These are phyloP conservation scores for Chenopodium album DNA, from an alignment of 148 eudicot genomes.

Conservation along the genomic window DNA sequence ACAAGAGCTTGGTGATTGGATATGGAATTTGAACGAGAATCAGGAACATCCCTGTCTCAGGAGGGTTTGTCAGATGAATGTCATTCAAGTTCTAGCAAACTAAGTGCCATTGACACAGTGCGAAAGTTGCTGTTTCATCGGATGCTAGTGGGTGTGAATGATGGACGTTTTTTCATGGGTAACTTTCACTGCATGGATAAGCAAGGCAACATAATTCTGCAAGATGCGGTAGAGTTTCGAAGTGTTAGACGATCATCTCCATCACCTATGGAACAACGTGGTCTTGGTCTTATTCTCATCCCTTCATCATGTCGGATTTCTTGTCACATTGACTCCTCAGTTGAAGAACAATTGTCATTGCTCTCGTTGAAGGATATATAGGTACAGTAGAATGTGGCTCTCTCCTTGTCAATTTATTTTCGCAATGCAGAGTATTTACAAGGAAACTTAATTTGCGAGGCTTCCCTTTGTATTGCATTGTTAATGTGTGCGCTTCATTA, in stretches of 20 bases:
- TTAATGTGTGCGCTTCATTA: background rate
- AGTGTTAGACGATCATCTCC: constrained; percentile 65
- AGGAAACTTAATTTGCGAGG: background rate
- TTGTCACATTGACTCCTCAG: constrained; percentile 72
- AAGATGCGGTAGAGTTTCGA: constrained; percentile 81
- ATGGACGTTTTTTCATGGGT: constrained; percentile 82
- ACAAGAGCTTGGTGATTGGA: background rate
- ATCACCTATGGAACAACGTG: constrained; percentile 81
- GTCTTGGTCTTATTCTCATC: constrained; percentile 84
- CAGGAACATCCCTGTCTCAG: constrained; percentile 17
- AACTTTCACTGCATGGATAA: constrained; percentile 81
- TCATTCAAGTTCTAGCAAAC: constrained; percentile 19
- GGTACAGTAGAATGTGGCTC: background rate
- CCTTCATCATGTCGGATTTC: constrained; percentile 71
- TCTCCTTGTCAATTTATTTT: background rate
- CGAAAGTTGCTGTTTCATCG: constrained; percentile 57
- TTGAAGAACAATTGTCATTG: constrained; percentile 65
- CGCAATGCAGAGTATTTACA: background rate
- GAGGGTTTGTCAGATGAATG: constrained; percentile 26
- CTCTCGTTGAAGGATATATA: constrained; percentile 42
- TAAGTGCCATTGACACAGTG: constrained; percentile 37
- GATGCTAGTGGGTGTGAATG: constrained; percentile 80
- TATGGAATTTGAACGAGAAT: constrained; percentile 39
- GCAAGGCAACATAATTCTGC: constrained; percentile 93
- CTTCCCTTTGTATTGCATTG: background rate